A percentile compares a stretch with the other conserved stretches of the same genome.
Conservation (phyloP, 495 filamentous ascomycete genomes). For the Xanthoparmelia taractica region DNA sequence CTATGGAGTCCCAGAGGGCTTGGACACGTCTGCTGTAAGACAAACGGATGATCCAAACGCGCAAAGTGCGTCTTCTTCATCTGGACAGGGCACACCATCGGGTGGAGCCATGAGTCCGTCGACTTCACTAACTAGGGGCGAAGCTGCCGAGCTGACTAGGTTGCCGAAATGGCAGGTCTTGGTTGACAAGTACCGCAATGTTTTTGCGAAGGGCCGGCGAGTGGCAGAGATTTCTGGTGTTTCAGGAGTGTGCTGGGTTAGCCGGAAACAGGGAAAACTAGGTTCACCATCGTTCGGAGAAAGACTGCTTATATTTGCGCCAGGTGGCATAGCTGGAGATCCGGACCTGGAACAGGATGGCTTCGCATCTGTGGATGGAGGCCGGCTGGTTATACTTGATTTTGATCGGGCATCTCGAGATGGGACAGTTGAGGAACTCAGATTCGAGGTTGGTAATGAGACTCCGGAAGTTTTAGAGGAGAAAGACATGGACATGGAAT, state of each 20-base stretch:
- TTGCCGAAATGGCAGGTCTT: slow-evolving; percentile 63
- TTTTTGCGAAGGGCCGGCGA: slow-evolving; percentile 52
- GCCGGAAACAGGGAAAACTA: slow-evolving; percentile 34
- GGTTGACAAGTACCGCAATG: slow-evolving; percentile 56
- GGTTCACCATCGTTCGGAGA: slow-evolving; percentile 37
- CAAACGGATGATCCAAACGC: slow-evolving; percentile 20
- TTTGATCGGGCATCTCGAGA: slow-evolving; percentile 55
- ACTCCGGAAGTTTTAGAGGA: slow-evolving; percentile 64
- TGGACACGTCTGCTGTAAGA: slow-evolving; percentile 45
- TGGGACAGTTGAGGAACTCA: slow-evolving; percentile 49
- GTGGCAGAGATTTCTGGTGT: slow-evolving; percentile 49
- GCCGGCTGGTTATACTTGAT: slow-evolving; percentile 68
- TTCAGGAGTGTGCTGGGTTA: slow-evolving; percentile 57
- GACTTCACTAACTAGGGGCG: slow-evolving; percentile 24
- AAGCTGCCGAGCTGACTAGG: slow-evolving; percentile 25
- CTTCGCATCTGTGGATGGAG: slow-evolving; percentile 71
- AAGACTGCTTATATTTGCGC: slow-evolving; percentile 66
- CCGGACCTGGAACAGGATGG: slow-evolving; percentile 61
- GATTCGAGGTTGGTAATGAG: slow-evolving; percentile 67
- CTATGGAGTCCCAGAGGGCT: slow-evolving; percentile 68
- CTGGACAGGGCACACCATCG: slow-evolving; percentile 20
- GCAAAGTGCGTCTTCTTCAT: slow-evolving; percentile 14
- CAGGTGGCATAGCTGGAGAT: slow-evolving; percentile 55
- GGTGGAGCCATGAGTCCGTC: slow-evolving; percentile 13
- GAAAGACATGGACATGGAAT: slow-evolving; percentile 67